phyloP scores from a whole-genome alignment of 2,329 filamentous ascomycete species.

The Talaromyces funiculosus region DNA sequence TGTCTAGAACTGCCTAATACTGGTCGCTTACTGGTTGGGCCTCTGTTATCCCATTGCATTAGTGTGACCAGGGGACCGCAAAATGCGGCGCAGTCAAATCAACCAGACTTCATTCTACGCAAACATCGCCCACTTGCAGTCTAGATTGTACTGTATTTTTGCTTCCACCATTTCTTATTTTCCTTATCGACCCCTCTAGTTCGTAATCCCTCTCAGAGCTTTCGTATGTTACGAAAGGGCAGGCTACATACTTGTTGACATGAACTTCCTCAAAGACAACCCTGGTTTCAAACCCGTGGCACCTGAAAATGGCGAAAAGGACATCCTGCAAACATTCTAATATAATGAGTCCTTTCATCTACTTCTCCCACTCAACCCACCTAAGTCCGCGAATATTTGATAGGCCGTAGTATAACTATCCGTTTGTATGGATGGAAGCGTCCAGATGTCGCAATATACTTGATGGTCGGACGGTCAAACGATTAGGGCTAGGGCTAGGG shows the following conservation, averaged over 20 bases:
- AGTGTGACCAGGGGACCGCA: neutral
- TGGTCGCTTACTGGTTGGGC: neutral
- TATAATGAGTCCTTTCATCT: no score
- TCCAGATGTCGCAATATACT: no score
- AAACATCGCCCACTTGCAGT: neutral
- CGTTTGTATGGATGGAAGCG: neutral
- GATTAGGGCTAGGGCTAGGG: neutral
- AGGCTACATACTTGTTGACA: conserved; percentile 24
- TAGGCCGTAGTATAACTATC: neutral
- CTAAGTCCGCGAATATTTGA: no score
- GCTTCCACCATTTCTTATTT: neutral
- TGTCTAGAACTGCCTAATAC: neutral
- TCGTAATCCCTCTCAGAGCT: neutral
- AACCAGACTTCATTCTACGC: neutral
- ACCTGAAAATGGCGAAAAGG: conserved; percentile 7
- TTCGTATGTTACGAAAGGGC: conserved; percentile 18
- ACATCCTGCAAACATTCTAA: no score
- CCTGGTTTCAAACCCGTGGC: conserved; percentile 16
- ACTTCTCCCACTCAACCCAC: no score
- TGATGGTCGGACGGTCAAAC: neutral
- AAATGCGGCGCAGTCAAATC: neutral
- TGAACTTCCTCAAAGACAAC: conserved; percentile 22
- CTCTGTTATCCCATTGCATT: neutral
- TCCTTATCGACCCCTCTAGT: neutral
- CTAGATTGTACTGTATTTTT: neutral